Evolutionary conservation across 2,329 filamentous ascomycete genomes (phyloP), one percentile per base, ranked within the genome.

Genomic region (Cordyceps cateniannulata): DNA sequence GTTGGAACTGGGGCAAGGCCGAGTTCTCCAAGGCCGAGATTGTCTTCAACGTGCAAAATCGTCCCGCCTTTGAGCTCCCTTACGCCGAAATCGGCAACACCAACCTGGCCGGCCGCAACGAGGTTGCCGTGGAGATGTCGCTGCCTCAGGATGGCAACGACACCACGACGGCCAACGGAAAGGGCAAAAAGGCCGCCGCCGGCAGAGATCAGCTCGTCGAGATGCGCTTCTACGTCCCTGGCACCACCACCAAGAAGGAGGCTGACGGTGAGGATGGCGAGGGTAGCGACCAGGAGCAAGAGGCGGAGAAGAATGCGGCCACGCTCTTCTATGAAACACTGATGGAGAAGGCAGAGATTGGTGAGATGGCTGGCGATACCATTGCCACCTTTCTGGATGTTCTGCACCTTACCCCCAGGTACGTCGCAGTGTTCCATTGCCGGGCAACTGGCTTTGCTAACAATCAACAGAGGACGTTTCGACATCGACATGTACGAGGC

Each of bases 401-500:
- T 63, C 81, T 99, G 58, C 96, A 99, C 79, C 89, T 99, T 70
- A 99, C 95, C 14, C 95, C 95, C 65, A 91, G 90, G 90, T 90
- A 77, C 38, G 70, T 69, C 20, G 67, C 20, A 22, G 12, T 47
- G 27, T 14, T 42, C 18, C 12, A 9, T 38, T 35, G 18, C 27
- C 18, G n/a, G n/a, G 20, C 3, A 35, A 35, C 6, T 18, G 18
- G 16, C n/a, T 6, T 45, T 42, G 24, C 69, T 75, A 65, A 74
- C 51, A 45, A 6, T 55, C 48, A 64, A 63, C 76, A 93, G 95
- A 89, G 96, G 95, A 74, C 93, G 95, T 67, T 99, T 99, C 82
- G 95, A 98, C 74, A 96, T 99, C 77, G 95, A 99, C 75, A 96
- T 99, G 89, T 99, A 99, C 83, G 95, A 98, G 75, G 88, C 86